These are phyloP conservation scores for Paecilomyces fulvus DNA, from an alignment of 2,329 filamentous ascomycete species.

Conservation along the genomic window DNA sequence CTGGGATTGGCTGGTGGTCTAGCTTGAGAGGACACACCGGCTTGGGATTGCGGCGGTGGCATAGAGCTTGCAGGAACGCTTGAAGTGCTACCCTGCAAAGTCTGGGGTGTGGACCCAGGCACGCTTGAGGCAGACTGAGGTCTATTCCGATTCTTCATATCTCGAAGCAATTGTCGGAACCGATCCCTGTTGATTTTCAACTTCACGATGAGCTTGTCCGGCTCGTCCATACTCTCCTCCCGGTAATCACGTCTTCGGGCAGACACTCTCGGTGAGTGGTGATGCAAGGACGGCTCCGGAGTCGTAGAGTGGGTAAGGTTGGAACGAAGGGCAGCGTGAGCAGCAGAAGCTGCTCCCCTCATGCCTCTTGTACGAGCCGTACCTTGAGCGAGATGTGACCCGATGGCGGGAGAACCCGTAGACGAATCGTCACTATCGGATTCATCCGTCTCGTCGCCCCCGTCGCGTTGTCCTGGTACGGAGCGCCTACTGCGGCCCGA, in stretches of 20 bases:
- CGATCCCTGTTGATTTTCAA: slow-evolving; percentile 66
- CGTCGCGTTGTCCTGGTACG: slow-evolving; percentile 49
- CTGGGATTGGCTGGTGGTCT: slow-evolving; percentile 14
- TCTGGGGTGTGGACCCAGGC: slow-evolving; percentile 39
- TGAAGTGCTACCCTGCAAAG: slow-evolving; percentile 37
- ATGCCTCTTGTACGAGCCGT: slow-evolving; percentile 82
- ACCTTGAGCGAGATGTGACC: slow-evolving; percentile 56
- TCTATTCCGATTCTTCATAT: slow-evolving; percentile 39
- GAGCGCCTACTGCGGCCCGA: slow-evolving; percentile 53
- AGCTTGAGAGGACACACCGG: slow-evolving; percentile 13
- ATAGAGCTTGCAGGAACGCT: slow-evolving; percentile 45
- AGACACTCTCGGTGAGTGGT: slow-evolving; percentile 65
- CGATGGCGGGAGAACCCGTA: slow-evolving; percentile 74
- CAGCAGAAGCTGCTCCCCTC: slow-evolving; percentile 77
- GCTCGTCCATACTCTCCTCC: slow-evolving; percentile 70
- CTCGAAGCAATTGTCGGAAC: slow-evolving; percentile 57
- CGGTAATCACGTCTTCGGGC: slow-evolving; percentile 57
- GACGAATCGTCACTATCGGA: slow-evolving; percentile 85
- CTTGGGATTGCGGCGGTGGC: slow-evolving; percentile 32
- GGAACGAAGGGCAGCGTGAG: slow-evolving; percentile 76
- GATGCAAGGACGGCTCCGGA: slow-evolving; percentile 63
- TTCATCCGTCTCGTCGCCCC: slow-evolving; percentile 71
- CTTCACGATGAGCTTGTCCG: slow-evolving; percentile 61
- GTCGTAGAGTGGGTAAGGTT: slow-evolving; percentile 74
- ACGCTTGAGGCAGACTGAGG: slow-evolving; percentile 22